Base-by-base conservation (phyloP, 2,329 filamentous ascomycete species). In the Neodidymelliopsis sp. region DNA sequence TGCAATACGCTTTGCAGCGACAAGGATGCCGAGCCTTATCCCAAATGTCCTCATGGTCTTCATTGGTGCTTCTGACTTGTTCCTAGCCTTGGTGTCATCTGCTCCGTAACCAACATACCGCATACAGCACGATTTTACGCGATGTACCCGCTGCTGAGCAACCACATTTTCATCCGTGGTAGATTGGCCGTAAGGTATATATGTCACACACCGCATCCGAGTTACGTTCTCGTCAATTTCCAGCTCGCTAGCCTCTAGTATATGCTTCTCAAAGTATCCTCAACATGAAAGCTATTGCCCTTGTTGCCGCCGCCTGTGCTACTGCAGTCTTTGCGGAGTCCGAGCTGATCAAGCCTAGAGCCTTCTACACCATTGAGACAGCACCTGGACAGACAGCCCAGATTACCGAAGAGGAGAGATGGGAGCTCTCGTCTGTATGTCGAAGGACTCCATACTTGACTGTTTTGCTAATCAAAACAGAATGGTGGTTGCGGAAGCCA, bases 341-440 rank as follows among this genome's bases (percentile, higher is more conserved):
- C 11, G 49, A 40, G 29, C 34, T 53, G 13, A 24, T 57, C 37
- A 57, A 57, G 40, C 37, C 56, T 7, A 49, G 56, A 42, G 49
- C 51, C 19, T 79, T 80, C 61, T 94, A 83, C 70, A 79, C 94
- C 42, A 84, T 97, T 54, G 91, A 97, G 76, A 79, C 92, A 19
- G 82, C 83, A 8, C 90, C 90, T 4, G 90, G 88, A 48, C 81
- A 90, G 67, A 91, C 86, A 15, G 79, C 81, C 78, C 92, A 89
- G 87, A 87, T 96, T 19, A 94, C 89, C 0, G 91, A 97, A 65
- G 89, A 95, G 16, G 85, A 96, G 76, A 96, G 96, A 76, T 96
- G 91, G 90, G 85, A 87, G 71, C 77, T 96, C 59, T 86, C 87
- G 67, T 80, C 90, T 60, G 90, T 93, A 39, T 15, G 51, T 16